Evolutionary conservation across 306 rosid genomes (phyloP).

Genomic region (Begonia fuchsioides): DNA sequence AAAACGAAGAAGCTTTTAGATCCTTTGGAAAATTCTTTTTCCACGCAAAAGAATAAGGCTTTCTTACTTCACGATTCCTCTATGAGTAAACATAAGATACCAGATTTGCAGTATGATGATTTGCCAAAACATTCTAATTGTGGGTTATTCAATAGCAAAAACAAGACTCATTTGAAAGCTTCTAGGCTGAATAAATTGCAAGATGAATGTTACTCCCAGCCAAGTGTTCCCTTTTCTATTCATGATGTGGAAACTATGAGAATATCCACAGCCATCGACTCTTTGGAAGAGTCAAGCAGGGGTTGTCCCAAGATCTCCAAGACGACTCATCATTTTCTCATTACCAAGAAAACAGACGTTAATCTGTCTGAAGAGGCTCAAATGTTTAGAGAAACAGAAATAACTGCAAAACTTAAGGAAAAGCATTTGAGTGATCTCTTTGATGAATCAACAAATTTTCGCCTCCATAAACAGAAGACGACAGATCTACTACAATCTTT

Average conservation of each 20-base stretch:
- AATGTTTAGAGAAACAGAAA: no score
- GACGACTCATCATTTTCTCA: slow-evolving; percentile 34
- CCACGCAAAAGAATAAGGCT: not conserved
- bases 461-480: slow-evolving; percentile 17
- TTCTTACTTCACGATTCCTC: not conserved
- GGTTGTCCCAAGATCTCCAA: slow-evolving; percentile 27
- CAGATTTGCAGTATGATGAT: not conserved
- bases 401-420: slow-evolving; percentile 6
- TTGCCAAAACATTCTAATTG: not conserved
- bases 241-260: slow-evolving; percentile 33
- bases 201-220: slow-evolving; percentile 19
- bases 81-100: not conserved
- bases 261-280: slow-evolving; percentile 29
- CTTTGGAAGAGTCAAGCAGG: slow-evolving; percentile 36
- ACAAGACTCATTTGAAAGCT: slow-evolving; percentile 24
- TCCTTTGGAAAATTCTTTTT: not conserved
- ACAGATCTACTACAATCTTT: slow-evolving; percentile 35
- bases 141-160: not conserved
- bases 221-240: slow-evolving; percentile 27
- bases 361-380: slow-evolving; percentile 16
- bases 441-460: slow-evolving; percentile 21
- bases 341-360: slow-evolving; percentile 26
- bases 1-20: not conserved
- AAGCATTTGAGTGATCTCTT: slow-evolving; percentile 20
- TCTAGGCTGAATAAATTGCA: slow-evolving; percentile 15